Percentiles rank a stretch among this genome's conserved stretches.
phyloP scores from a whole-genome alignment of 371 early-diverging fungal genomes.

The Blakeslea trispora region DNA sequence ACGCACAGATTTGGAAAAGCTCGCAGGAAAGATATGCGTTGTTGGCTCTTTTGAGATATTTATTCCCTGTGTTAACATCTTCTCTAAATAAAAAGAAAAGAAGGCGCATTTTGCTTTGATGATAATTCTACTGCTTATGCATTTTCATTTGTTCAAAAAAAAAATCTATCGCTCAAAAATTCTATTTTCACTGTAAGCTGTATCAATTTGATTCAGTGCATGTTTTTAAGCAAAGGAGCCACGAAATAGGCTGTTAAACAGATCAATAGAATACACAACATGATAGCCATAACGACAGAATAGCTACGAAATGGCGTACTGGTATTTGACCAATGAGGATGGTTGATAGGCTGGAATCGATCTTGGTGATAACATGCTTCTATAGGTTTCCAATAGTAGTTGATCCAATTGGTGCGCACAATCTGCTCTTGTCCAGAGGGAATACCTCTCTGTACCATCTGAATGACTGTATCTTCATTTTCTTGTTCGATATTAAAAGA shows the following conservation, averaged over 20 bases:
- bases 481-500: conserved; percentile 73
- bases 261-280: too few species aligned
- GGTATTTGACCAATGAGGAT: neutral
- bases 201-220: too few species aligned
- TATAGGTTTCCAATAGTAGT: conserved; percentile 92
- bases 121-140: too few species aligned
- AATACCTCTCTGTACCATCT: conserved; percentile 81
- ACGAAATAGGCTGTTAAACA: conserved; percentile 10
- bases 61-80: too few species aligned
- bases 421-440: conserved; percentile 86
- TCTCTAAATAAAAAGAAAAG: too few species aligned
- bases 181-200: too few species aligned
- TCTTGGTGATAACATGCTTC: conserved; percentile 42
- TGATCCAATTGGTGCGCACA: conserved; percentile 84
- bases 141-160: too few species aligned
- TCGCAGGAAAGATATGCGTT: too few species aligned
- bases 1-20: too few species aligned
- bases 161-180: too few species aligned
- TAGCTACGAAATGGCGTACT: neutral
- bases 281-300: neutral
- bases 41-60: too few species aligned
- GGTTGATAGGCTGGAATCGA: conserved; percentile 7
- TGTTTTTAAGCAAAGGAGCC: neutral
- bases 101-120: too few species aligned
- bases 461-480: conserved; percentile 63